A percentile compares a stretch with the other conserved stretches of the same genome.
phyloP scores from a whole-genome alignment of 2,329 filamentous ascomycete genomes.

The Blastomyces parvus region DNA sequence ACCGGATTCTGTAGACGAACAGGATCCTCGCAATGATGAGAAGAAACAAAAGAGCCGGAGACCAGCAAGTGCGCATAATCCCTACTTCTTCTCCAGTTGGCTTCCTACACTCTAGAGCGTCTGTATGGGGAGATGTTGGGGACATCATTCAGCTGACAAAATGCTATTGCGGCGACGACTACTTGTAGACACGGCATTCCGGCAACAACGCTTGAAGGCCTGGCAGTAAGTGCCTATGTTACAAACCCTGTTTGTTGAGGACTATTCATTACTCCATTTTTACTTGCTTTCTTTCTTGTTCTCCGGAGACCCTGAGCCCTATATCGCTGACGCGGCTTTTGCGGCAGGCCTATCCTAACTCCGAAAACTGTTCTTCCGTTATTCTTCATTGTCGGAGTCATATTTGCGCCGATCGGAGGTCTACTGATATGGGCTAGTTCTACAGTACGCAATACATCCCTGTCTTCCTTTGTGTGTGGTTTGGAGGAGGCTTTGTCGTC shows the following conservation, averaged over 20 bases:
- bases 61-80: conserved; percentile 62
- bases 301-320: conserved; percentile 2
- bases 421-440: conserved; percentile 77
- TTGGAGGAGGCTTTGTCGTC: neutral
- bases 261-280: neutral
- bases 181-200: conserved; percentile 79
- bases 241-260: neutral
- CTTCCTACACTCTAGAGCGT: neutral
- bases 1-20: conserved; percentile 37
- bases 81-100: conserved; percentile 11
- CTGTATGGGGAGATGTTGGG: neutral
- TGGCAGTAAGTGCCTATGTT: conserved; percentile 67
- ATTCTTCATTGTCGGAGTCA: conserved; percentile 81
- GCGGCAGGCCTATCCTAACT: conserved; percentile 73
- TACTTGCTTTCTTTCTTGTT: too few relatives aligned
- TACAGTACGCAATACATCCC: conserved; percentile 45
- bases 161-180: neutral
- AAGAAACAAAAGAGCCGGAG: conserved; percentile 86
- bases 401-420: conserved; percentile 89
- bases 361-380: conserved; percentile 87
- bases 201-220: conserved; percentile 93
- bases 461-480: neutral
- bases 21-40: conserved; percentile 39
- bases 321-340: conserved; percentile 10
- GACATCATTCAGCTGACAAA: conserved; percentile 5